A percentile compares a stretch with the other conserved stretches of the same genome.
These are phyloP conservation scores for Phaeosphaeriaceae sp. DNA, from an alignment of 2,329 filamentous ascomycete genomes.

Conservation along the genomic window DNA sequence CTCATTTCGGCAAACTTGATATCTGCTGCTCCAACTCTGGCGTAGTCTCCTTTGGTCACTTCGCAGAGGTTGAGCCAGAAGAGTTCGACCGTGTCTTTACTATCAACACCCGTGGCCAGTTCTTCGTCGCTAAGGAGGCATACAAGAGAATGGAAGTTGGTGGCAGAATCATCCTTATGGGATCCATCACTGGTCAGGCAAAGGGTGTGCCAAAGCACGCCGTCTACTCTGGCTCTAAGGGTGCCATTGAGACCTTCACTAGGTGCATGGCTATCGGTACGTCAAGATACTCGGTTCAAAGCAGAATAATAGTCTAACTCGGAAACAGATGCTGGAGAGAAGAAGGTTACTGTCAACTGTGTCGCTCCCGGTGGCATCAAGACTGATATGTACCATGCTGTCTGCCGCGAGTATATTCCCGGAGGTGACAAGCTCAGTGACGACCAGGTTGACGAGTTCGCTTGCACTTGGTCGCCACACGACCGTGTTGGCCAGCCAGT, in stretches of 20 bases:
- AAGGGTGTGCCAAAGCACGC: conserved; percentile 63
- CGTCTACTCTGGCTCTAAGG: conserved; percentile 61
- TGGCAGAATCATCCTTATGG: conserved; percentile 62
- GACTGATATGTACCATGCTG: conserved; percentile 66
- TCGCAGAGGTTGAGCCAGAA: conserved; percentile 61
- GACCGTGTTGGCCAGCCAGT: conserved; percentile 71
- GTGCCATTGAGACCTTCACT: conserved; percentile 61
- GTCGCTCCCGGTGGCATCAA: conserved; percentile 64
- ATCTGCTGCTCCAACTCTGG: conserved; percentile 74
- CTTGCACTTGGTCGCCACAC: conserved; percentile 68
- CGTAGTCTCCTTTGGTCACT: conserved; percentile 60
- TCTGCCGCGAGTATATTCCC: conserved; percentile 69
- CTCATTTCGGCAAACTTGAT: conserved; percentile 70
- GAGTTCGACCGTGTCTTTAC: conserved; percentile 65
- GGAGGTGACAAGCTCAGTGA: conserved; percentile 61
- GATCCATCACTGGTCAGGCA: conserved; percentile 63
- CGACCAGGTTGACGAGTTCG: conserved; percentile 67
- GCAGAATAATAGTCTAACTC: conserved; percentile 18
- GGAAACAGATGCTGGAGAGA: conserved; percentile 56
- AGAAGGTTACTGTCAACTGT: conserved; percentile 66
- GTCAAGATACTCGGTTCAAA: conserved; percentile 5
- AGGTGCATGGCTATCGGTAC: conserved; percentile 60
- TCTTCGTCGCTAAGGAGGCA: conserved; percentile 66
- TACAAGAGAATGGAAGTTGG: conserved; percentile 61
- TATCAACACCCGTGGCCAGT: conserved; percentile 68